These are phyloP conservation scores for Alternaria longipes DNA, from an alignment of 2,329 filamentous ascomycete species.

Conservation along the genomic window DNA sequence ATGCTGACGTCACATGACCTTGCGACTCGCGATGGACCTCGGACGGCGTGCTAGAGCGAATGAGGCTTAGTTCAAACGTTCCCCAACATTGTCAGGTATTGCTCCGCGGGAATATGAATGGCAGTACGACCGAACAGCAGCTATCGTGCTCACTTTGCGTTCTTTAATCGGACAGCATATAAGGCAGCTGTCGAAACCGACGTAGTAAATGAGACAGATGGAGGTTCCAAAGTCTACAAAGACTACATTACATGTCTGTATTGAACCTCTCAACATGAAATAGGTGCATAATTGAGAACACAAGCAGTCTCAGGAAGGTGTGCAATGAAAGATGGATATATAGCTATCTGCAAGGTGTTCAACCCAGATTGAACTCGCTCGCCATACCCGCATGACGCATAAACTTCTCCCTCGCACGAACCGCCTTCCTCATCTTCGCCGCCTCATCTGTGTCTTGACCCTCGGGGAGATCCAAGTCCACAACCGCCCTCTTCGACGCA, in stretches of 20 bases:
- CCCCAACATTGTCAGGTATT: not conserved
- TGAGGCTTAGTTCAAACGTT: not conserved
- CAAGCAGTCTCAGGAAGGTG: too few species aligned
- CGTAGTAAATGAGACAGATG: too few species aligned
- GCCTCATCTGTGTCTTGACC: constrained; percentile 65
- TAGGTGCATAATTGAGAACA: not conserved
- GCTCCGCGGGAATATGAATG: not conserved
- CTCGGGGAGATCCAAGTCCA: constrained; percentile 45
- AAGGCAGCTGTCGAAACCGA: too few species aligned
- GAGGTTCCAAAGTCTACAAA: too few species aligned
- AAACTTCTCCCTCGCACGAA: constrained; percentile 55
- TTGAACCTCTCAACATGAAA: too few species aligned
- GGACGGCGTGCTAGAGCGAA: not conserved
- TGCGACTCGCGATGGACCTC: not conserved
- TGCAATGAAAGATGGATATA: not conserved
- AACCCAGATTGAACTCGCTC: constrained; percentile 75
- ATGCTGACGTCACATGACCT: not conserved
- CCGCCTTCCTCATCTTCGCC: constrained; percentile 70
- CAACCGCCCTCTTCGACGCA: constrained; percentile 27
- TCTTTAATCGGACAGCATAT: too few species aligned
- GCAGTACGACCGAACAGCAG: not conserved
- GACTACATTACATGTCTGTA: too few species aligned
- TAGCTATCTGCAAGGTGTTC: not conserved
- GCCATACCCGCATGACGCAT: constrained; percentile 63
- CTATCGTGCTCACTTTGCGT: not conserved